These are phyloP conservation scores for Saccharomycopsis malanga DNA, from an alignment of 805 yeast genomes.

Conservation along the genomic window DNA sequence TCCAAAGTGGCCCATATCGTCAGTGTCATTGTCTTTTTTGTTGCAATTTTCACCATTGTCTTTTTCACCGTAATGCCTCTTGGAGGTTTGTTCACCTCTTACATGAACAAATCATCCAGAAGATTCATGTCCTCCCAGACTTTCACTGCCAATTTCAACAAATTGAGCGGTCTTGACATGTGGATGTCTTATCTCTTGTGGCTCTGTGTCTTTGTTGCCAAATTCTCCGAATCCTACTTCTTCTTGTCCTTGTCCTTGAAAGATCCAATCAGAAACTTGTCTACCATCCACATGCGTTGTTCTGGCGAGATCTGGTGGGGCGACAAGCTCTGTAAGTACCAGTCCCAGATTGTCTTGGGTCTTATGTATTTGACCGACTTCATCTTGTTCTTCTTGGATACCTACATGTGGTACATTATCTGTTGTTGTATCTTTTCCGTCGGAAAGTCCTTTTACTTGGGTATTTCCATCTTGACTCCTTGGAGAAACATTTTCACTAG, in stretches of 20 bases:
- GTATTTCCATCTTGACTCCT: slow-evolving; percentile 97
- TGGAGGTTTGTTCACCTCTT: slow-evolving; percentile 92
- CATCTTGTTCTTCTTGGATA: slow-evolving; percentile 95
- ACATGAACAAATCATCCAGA: slow-evolving; percentile 80
- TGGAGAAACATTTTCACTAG: slow-evolving; percentile 99
- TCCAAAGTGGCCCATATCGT: slow-evolving; percentile 72
- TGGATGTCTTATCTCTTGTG: slow-evolving; percentile 93
- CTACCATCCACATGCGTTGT: slow-evolving; percentile 87
- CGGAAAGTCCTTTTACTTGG: slow-evolving; percentile 96
- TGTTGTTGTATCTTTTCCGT: slow-evolving; percentile 93
- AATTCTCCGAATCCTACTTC: slow-evolving; percentile 84
- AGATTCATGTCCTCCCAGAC: slow-evolving; percentile 89
- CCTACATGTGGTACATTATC: slow-evolving; percentile 97
- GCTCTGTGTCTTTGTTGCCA: slow-evolving; percentile 84
- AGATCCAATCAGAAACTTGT: slow-evolving; percentile 90
- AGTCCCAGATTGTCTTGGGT: slow-evolving; percentile 84
- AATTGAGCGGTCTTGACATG: slow-evolving; percentile 82
- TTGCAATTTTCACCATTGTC: slow-evolving; percentile 74
- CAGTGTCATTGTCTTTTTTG: slow-evolving; percentile 80
- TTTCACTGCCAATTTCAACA: slow-evolving; percentile 86
- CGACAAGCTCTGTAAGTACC: slow-evolving; percentile 66
- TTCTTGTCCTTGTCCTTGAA: slow-evolving; percentile 82
- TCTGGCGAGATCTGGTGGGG: slow-evolving; percentile 86
- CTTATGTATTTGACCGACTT: slow-evolving; percentile 90
- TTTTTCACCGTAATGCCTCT: slow-evolving; percentile 94